phyloP scores from a whole-genome alignment of 257 asterid species.

The Solanum etuberosum region DNA sequence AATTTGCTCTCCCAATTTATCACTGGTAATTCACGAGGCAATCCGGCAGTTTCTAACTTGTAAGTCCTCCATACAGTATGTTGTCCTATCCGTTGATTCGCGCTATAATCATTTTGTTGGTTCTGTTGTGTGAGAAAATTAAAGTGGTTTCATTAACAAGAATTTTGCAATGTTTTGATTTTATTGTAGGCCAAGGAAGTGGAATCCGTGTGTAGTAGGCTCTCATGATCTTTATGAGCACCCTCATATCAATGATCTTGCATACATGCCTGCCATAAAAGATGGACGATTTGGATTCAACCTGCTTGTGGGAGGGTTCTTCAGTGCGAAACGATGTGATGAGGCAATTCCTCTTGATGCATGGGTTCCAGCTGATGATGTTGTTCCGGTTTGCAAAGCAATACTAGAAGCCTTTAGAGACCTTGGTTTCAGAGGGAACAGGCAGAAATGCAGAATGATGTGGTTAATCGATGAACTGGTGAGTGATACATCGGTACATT shows the following conservation, averaged over 20 bases:
- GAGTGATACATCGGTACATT: conserved; percentile 12
- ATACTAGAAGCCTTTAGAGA: conserved; percentile 88
- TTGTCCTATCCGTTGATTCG: background rate
- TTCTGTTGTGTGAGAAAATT: background rate
- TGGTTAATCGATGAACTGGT: conserved; percentile 98
- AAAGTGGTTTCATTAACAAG: background rate
- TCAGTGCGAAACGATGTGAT: conserved; percentile 84
- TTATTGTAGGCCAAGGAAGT: conserved; percentile 83
- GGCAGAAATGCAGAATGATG: conserved; percentile 97
- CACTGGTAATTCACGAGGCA: conserved; percentile 75
- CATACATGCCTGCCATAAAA: conserved; percentile 86
- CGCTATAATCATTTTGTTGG: background rate
- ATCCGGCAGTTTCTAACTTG: conserved; percentile 84
- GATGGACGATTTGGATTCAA: conserved; percentile 78
- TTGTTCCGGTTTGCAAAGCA: conserved; percentile 68
- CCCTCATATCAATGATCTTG: conserved; percentile 93
- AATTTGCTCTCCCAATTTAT: conserved; percentile 70
- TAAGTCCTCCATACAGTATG: conserved; percentile 15
- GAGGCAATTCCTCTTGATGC: conserved; percentile 98
- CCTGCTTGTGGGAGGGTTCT: conserved; percentile 90
- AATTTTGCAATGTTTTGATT: background rate
- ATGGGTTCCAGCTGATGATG: conserved; percentile 85
- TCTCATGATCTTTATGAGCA: conserved; percentile 95
- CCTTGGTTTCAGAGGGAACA: conserved; percentile 80
- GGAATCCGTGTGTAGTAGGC: conserved; percentile 94